Conservation (phyloP, 2,329 filamentous ascomycete genomes). For the Alternaria ethzedia region DNA sequence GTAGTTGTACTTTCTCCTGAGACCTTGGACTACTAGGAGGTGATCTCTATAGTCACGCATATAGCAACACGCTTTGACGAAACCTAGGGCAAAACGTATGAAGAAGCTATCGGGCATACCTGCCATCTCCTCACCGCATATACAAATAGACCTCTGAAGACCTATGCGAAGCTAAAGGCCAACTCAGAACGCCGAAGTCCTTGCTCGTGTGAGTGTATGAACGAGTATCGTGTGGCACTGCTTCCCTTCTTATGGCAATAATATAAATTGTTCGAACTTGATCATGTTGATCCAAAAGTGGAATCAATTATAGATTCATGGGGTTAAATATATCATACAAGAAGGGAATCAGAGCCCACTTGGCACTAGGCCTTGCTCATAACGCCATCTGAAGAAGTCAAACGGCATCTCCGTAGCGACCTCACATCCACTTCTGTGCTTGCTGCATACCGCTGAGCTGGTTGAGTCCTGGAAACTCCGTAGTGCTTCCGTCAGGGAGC, state of each 20-base stretch:
- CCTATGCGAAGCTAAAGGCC: background rate
- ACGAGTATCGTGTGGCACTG: too few relatives aligned
- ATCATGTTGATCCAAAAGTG: background rate
- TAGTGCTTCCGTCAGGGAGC: slow-evolving; percentile 9
- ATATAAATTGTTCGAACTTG: too few relatives aligned
- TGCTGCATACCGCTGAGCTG: background rate
- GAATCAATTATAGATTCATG: background rate
- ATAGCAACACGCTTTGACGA: background rate
- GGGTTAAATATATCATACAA: background rate
- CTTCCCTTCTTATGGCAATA: too few relatives aligned
- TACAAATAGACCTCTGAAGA: background rate
- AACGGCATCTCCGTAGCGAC: background rate
- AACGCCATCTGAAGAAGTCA: background rate
- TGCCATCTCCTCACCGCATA: background rate
- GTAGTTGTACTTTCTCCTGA: background rate
- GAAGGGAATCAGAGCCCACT: background rate
- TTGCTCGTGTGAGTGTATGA: background rate
- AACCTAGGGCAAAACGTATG: background rate
- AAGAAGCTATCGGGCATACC: background rate
- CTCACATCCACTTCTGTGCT: background rate
- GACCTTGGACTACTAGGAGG: background rate
- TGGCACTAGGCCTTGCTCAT: background rate
- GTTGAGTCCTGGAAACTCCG: slow-evolving; percentile 1
- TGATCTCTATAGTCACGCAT: background rate
- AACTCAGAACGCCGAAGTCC: background rate